Base-by-base conservation (phyloP, 2,329 filamentous ascomycete genomes). In the Dryadomyces quercivorus region DNA sequence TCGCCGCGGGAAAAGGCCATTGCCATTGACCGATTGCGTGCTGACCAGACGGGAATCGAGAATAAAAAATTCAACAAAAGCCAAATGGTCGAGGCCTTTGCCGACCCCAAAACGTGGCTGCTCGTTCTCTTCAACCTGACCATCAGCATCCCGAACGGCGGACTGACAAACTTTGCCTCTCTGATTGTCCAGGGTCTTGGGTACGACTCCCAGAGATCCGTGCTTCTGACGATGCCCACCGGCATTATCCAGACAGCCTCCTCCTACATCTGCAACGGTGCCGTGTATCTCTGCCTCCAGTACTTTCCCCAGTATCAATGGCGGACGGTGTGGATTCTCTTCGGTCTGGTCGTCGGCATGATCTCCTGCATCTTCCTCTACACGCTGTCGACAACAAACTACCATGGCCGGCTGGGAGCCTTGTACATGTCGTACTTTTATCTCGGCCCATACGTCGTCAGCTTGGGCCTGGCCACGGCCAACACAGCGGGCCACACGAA, bases 401-500 rank as follows among this genome's bases (percentile, higher is more conserved):
- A 20, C 16, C 45, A 53, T 12, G 38, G 46, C 36, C 52, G 52
- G 9, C 45, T 49, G n/a, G 52, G 36, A 1, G 52, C 45, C 8
- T 36, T 53, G 18, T 53, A 43, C 16, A 34, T 53, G 18, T 18
- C 45, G 12, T 49, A 47, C 26, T 47, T 53, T 18, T 53, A 40
- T 20, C 44, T 53, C 7, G 51, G 51, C n/a, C 44, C 51, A n/a
- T 53, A 53, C 15, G 26, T 53, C 26, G 51, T 53, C 12, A 47
- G 43, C 13, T 43, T 48, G 2, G 20, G n/a, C 4, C 68, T 77
- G 53, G 70, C 71, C 51, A 75, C 73, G 0, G 72, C 72, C 40
- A 78, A 78, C 59, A 73, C 71, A 0, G 72, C 69, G 2, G 79
- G 79, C 0, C 77, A 81, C 58, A 80, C 78, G 1, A 82, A 83